Conservation (phyloP, 1,139 yeast species). For the Candida buenavistaensis region DNA sequence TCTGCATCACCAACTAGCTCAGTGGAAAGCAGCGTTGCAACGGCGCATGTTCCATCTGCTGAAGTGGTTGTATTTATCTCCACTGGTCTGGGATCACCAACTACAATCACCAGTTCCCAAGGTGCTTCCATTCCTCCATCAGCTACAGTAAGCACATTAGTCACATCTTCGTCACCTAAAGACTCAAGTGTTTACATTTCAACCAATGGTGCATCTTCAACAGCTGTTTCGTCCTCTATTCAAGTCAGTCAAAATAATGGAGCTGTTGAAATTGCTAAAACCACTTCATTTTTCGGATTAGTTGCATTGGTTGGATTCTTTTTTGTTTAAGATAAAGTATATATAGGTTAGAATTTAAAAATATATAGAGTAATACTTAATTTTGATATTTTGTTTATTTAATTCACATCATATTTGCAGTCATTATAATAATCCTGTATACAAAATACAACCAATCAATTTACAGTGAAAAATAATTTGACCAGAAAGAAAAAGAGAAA, state of each 20-base stretch:
- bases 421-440: slow-evolving; percentile 2
- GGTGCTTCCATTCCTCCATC: slow-evolving; percentile 1
- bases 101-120: background rate
- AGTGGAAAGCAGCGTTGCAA: no score
- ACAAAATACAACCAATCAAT: slow-evolving; percentile 15
- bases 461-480: slow-evolving; percentile 11
- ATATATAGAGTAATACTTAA: no score
- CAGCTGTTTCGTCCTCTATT: slow-evolving; percentile 2
- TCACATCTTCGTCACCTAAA: background rate
- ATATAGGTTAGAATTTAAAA: background rate
- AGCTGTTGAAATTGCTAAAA: slow-evolving; percentile 1
- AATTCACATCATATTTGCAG: no score
- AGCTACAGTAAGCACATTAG: background rate
- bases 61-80: slow-evolving; percentile 1
- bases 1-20: no score
- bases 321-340: slow-evolving; percentile 1
- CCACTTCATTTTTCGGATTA: slow-evolving; percentile 5
- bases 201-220: slow-evolving; percentile 1
- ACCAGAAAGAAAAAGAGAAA: slow-evolving; percentile 2
- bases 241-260: slow-evolving; percentile 5
- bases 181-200: slow-evolving; percentile 2
- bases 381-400: no score
- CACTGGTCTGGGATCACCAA: background rate
- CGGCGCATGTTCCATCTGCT: slow-evolving; percentile 5
- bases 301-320: slow-evolving; percentile 9